Evolutionary conservation across 2,329 filamentous ascomycete species (phyloP), one percentile per base, ranked within the genome.

Genomic region (Colletotrichum tofieldiae): DNA sequence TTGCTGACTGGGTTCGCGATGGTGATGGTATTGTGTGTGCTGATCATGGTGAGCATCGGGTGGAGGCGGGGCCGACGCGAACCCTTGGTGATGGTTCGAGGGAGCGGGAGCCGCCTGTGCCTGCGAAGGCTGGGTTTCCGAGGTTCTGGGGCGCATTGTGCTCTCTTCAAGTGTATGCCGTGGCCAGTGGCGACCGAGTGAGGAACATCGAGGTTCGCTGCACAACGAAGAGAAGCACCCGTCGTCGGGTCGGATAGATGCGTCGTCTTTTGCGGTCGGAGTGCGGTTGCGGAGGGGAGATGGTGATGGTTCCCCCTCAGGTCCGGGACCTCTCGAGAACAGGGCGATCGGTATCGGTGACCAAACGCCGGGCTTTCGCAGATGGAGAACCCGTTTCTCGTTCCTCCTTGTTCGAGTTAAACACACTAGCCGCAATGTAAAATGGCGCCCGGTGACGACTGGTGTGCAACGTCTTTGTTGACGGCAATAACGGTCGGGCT

Each of bases 91-190:
- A 67, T 73, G 65, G 58, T 49, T 69, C 59, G 69, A 72, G 43
- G 59, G 23, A 47, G 60, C 59, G 29, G 59, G 39, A 32, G 69
- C 58, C 37, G 65, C 64, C 68, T 71, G 68, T 29, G 68, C 65
- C 51, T 72, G 69, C 14, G 69, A 72, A 49, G 69, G 69, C 69
- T 69, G 69, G 60, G 52, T 47, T 60, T 72, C 69, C 45, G 69
- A 72, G 23, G 65, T 64, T 60, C 69, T 58, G 37, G 65, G 65
- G 58, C 69, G 69, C 69, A 72, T 72, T 35, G 23, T 64, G 52
- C 16, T 72, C 52, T 62, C 39, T 72, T 69, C 59, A 64, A 41
- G 59, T 64, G 41, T 69, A 56, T 69, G 52, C 55, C 52, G 69
- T 72, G 60, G 69, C 65, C 69, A 69, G 41, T 35, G 43, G 35